These are phyloP conservation scores for Hanseniaspora sp. DNA, from an alignment of 1,139 yeast species.

Conservation along the genomic window DNA sequence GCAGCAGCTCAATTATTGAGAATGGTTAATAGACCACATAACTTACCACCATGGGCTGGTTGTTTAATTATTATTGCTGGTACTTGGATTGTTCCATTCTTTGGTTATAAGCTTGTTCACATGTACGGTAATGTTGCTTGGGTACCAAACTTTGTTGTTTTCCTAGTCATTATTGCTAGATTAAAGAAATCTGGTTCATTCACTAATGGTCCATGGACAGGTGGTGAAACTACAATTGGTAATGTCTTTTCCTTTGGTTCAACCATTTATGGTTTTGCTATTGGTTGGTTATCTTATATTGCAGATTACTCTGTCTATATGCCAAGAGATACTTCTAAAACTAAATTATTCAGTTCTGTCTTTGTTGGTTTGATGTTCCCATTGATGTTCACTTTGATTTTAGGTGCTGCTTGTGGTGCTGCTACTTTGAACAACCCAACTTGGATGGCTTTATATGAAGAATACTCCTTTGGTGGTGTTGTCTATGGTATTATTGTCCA, in stretches of 20 bases:
- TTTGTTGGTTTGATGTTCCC: slow-evolving; percentile 56
- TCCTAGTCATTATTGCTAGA: slow-evolving; percentile 68
- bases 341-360: slow-evolving; percentile 53
- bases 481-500: slow-evolving; percentile 65
- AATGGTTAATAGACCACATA: slow-evolving; percentile 53
- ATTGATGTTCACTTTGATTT: slow-evolving; percentile 56
- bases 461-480: slow-evolving; percentile 63
- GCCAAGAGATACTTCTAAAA: slow-evolving; percentile 47
- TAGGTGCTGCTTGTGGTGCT: slow-evolving; percentile 82
- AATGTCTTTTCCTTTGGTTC: slow-evolving; percentile 74
- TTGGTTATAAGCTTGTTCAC: slow-evolving; percentile 78
- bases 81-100: slow-evolving; percentile 67
- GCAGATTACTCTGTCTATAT: slow-evolving; percentile 88
- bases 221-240: slow-evolving; percentile 59
- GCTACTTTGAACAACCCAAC: slow-evolving; percentile 36
- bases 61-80: slow-evolving; percentile 59
- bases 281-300: slow-evolving; percentile 92
- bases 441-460: slow-evolving; percentile 38
- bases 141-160: slow-evolving; percentile 67
- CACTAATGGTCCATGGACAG: slow-evolving; percentile 32
- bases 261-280: slow-evolving; percentile 75
- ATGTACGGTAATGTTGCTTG: slow-evolving; percentile 75
- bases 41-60: slow-evolving; percentile 85
- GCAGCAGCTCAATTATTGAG: slow-evolving; percentile 77
- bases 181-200: slow-evolving; percentile 57